Base-by-base conservation (phyloP, 306 rosid species). In the Oxytropis ochrocephala region DNA sequence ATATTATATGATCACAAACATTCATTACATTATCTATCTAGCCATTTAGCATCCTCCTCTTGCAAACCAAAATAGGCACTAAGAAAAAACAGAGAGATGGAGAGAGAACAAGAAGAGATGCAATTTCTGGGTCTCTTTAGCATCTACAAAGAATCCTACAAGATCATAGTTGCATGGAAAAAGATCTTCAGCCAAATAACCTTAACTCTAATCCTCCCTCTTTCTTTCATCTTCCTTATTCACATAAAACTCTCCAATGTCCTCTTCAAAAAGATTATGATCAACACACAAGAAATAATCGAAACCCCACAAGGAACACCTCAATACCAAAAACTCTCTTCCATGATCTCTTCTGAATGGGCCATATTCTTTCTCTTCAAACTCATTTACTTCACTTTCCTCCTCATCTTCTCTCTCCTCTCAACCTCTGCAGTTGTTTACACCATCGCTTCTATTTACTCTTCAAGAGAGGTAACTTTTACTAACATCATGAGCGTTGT, bases 371-470 rank as follows among this genome's bases (percentile, higher is more conserved):
- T 16, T 29, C 83, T 87, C 61, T 75, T 89, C 83, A 78, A 85
- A 51, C 77, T 78, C 11, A 32, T 44, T 8, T 78, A 78, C 81
- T 75, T 48, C 75, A 62, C 69, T n/a, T 3, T 50, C 46, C 12
- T 35, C 47, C 44, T 67, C 24, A 48, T 72, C 43, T 58, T 75
- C 49, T 75, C 83, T 17, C 79, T 66, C 14, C 54, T 78, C 3
- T 55, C 87, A 14, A 72, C 84, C 75, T 87, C 96, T 8, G 92
- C 96, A 0, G 92, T 89, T 2, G 96, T 87, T 3, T 89, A 89
- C 86, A 83, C 92, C 41, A n/a, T 89, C 21, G 96, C 96, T 0
- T 83, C 85, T 7, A 54, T 81, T n/a, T 89, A 79, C 80, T 83
- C 92, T 0, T 29, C 60, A 13, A 63, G 85, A 16, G 87, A 83